Evolutionary conservation across 108 stramenopile genomes (phyloP), one percentile per base, ranked within the genome.

Genomic region (Pseudonitzschia delicatissima): DNA sequence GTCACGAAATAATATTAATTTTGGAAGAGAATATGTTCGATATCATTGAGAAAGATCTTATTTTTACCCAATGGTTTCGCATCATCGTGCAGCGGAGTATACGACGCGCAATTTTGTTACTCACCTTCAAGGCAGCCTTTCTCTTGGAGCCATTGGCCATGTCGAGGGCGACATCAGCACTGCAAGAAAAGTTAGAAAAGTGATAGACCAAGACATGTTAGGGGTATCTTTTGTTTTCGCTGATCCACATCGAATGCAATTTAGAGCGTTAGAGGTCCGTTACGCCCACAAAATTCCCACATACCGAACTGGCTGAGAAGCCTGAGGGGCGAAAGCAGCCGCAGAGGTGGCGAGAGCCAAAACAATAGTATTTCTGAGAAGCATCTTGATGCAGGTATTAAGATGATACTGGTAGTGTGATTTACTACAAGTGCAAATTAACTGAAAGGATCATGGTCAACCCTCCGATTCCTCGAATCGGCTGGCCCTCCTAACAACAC

Each of bases 101-200:
- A 39, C n/a, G n/a, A n/a, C n/a, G n/a, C 25, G 28, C 13, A 42
- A 15, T 42, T 15, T 42, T 42, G 11, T 42, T 11, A 51, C 69
- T 42, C 64, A 86, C 85, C 86, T 87, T 88, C 48, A 79, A 50
- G 13, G 82, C 83, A 51, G 77, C 76, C 76, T 88, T 85, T 45
- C 84, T 69, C 71, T 85, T 85, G 61, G 87, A 81, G 21, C 74
- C 72, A 50, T 76, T 76, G 39, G 77, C 78, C 84, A 85, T 83
- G 29, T 76, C 81, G n/a, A 87, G 78, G 7, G 70, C 79, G 31
- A 76, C 62, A 64, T 75, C 74, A 26, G 62, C 60, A 59, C 71
- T 72, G n/a, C n/a, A n/a, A 44, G 31, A 9, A 2, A 32, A 55
- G 7, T 33, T 2, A 55, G 31, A 33, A 55, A 33, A 33, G 15